These are phyloP conservation scores for Pseudozyma tsukubaensis DNA, from an alignment of 1,284 basidiomycete species.

Conservation along the genomic window DNA sequence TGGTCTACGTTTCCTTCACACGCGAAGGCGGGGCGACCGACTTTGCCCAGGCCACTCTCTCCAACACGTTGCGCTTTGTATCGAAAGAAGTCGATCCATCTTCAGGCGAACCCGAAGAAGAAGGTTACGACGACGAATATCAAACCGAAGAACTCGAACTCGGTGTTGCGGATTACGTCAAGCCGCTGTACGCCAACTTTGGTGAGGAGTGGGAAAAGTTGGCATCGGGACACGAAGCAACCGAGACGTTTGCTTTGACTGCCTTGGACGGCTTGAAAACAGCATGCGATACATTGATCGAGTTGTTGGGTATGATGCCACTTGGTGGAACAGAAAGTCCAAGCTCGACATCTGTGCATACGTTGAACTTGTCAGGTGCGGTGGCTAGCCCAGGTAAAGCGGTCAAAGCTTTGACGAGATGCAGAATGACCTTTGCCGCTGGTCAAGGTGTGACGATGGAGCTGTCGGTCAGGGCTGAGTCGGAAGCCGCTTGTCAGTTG, in stretches of 20 bases:
- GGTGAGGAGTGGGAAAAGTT: conserved; percentile 94
- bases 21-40: conserved; percentile 78
- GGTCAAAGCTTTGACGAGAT: conserved; percentile 88
- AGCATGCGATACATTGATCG: conserved; percentile 90
- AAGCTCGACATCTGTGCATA: conserved; percentile 87
- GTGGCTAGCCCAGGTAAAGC: conserved; percentile 83
- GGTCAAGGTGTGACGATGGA: conserved; percentile 96
- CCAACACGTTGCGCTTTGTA: conserved; percentile 92
- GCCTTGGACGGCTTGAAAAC: conserved; percentile 88
- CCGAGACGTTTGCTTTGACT: conserved; percentile 93
- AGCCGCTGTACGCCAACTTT: conserved; percentile 91
- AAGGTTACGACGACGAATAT: conserved; percentile 99
- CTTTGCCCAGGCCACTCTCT: conserved; percentile 87
- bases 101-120: conserved; percentile 96
- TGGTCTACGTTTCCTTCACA: conserved; percentile 93
- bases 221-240: conserved; percentile 72
- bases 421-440: conserved; percentile 92
- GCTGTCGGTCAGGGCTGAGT: conserved; percentile 90
- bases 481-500: conserved; percentile 83
- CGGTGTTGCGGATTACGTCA: conserved; percentile 89
- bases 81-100: conserved; percentile 97
- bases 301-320: conserved; percentile 95
- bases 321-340: conserved; percentile 74
- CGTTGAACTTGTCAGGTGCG: conserved; percentile 89
- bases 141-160: conserved; percentile 95